Conservation (phyloP, 495 filamentous ascomycete genomes). For the Aspergillus mulundensis region DNA sequence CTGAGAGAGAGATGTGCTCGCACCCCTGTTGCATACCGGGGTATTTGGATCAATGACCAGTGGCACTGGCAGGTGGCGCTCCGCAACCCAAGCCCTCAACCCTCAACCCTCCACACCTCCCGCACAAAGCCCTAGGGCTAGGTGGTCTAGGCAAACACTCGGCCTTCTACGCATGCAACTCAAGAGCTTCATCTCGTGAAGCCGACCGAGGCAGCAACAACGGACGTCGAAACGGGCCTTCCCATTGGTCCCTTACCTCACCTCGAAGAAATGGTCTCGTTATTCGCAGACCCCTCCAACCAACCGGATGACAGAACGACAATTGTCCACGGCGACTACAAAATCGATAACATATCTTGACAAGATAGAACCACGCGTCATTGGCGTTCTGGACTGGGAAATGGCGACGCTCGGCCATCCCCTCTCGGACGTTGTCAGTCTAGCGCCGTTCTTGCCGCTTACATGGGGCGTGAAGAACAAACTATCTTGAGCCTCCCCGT, state of each 20-base stretch:
- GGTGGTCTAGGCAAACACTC: background rate
- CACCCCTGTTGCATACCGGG: too few relatives aligned
- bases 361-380: slow-evolving; percentile 9
- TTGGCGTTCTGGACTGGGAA: slow-evolving; percentile 15
- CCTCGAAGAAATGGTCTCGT: background rate
- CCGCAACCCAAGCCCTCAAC: slow-evolving; percentile 1
- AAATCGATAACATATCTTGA: slow-evolving; percentile 16
- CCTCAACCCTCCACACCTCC: background rate
- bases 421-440: slow-evolving; percentile 5
- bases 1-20: too few relatives aligned
- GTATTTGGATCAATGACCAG: too few relatives aligned
- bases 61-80: slow-evolving; percentile 5
- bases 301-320: slow-evolving; percentile 5
- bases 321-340: slow-evolving; percentile 11
- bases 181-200: background rate
- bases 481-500: background rate
- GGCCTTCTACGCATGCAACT: slow-evolving; percentile 10
- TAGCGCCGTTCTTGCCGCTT: background rate
- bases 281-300: background rate
- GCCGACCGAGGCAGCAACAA: background rate
- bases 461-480: background rate
- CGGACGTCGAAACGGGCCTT: background rate
- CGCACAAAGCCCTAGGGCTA: background rate
- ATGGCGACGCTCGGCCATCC: slow-evolving; percentile 13
- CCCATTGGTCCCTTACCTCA: slow-evolving; percentile 5